Conservation (phyloP, 768 basidiomycete species). For the Russula brevipes region DNA sequence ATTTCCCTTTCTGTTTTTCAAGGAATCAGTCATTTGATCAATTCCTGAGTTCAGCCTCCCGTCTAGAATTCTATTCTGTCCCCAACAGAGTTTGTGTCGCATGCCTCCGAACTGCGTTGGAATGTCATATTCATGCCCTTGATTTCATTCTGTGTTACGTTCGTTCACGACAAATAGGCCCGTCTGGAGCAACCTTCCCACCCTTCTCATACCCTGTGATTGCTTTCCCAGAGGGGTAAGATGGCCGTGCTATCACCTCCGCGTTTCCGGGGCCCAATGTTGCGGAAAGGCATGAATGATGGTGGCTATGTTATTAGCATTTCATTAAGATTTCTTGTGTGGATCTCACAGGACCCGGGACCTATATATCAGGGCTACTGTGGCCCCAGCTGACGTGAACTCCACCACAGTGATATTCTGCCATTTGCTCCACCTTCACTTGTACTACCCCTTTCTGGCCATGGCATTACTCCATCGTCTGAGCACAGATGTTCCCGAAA, state of each 20-base stretch:
- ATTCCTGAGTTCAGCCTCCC: neutral
- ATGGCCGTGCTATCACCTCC: neutral
- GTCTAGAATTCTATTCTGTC: neutral
- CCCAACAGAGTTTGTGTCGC: neutral
- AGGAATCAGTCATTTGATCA: neutral
- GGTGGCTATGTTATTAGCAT: constrained; percentile 6
- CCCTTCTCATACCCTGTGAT: constrained; percentile 3
- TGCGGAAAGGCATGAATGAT: constrained; percentile 6
- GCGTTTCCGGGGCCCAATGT: neutral
- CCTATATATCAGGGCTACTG: constrained; percentile 15
- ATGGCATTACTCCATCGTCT: constrained; percentile 1
- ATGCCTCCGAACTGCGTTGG: neutral
- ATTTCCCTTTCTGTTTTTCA: neutral
- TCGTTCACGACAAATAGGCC: neutral
- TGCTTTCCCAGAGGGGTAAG: constrained; percentile 13
- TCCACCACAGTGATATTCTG: neutral
- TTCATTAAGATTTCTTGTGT: neutral
- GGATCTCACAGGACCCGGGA: neutral
- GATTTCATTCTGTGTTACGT: neutral
- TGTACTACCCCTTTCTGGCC: neutral
- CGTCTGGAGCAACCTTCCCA: constrained; percentile 7
- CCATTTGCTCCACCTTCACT: neutral
- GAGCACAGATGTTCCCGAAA: neutral
- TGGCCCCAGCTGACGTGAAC: neutral
- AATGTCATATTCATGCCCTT: neutral